phyloP scores from a whole-genome alignment of 2,329 filamentous ascomycete species.

The Exophiala sp. region DNA sequence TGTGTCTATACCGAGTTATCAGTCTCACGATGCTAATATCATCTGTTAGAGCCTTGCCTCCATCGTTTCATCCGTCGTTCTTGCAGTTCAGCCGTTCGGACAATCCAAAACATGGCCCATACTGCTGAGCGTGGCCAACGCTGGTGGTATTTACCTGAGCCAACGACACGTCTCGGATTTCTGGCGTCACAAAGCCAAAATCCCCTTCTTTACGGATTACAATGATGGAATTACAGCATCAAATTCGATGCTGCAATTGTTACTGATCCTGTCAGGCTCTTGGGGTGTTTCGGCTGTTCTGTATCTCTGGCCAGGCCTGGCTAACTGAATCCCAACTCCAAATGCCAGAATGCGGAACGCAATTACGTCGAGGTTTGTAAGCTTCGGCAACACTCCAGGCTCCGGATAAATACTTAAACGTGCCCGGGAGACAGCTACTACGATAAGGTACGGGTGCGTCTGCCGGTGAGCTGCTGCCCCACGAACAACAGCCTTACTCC shows the following conservation, averaged over 20 bases:
- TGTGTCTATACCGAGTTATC: background rate
- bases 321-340: background rate
- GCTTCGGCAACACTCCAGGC: background rate
- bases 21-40: background rate
- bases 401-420: slow-evolving; percentile 6
- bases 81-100: slow-evolving; percentile 11
- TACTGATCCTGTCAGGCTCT: slow-evolving; percentile 9
- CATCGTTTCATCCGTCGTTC: slow-evolving; percentile 11
- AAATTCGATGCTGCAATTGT: slow-evolving; percentile 12
- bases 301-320: slow-evolving; percentile 12
- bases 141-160: slow-evolving; percentile 10
- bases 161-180: slow-evolving; percentile 19
- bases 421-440: background rate
- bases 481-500: slow-evolving; percentile 1
- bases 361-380: slow-evolving; percentile 2
- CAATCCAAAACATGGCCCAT: slow-evolving; percentile 7
- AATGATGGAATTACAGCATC: slow-evolving; percentile 20
- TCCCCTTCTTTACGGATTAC: slow-evolving; percentile 16
- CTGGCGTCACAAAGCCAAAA: slow-evolving; percentile 19
- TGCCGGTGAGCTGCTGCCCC: slow-evolving; percentile 14
- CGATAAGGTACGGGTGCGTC: slow-evolving; percentile 9
- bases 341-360: background rate
- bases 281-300: slow-evolving; percentile 11
- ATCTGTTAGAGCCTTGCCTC: slow-evolving; percentile 10
- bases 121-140: slow-evolving; percentile 16